Evolutionary conservation across 345 rosid species (phyloP).

Genomic region (Limnanthes douglasii): DNA sequence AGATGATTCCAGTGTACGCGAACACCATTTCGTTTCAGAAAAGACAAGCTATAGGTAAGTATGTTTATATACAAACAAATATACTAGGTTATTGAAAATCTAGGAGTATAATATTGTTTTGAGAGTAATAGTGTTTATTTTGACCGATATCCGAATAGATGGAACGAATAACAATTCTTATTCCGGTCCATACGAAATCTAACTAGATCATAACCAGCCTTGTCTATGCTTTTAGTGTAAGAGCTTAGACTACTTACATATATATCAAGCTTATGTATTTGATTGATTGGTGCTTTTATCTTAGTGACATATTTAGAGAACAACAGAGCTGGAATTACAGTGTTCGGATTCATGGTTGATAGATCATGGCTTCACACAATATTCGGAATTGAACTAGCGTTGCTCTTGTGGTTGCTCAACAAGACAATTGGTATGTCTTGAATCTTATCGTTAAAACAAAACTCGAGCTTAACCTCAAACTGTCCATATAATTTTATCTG

Average conservation of each 20-base stretch:
- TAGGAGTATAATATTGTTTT: not conserved
- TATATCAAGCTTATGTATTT: not conserved
- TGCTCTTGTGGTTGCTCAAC: conserved; percentile 84
- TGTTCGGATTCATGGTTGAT: conserved; percentile 70
- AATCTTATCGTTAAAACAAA: no score
- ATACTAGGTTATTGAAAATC: not conserved
- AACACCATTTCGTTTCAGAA: conserved; percentile 71
- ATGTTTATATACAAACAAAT: not conserved
- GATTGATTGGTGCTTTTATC: not conserved
- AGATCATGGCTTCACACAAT: conserved; percentile 78
- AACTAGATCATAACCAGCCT: not conserved
- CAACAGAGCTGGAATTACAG: conserved; percentile 81
- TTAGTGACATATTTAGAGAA: conserved; percentile 79
- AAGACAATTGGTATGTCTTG: conserved; percentile 61
- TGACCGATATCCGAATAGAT: not conserved
- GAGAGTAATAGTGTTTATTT: not conserved
- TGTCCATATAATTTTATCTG: no score
- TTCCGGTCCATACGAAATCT: not conserved
- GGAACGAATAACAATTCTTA: not conserved
- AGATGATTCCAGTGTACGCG: conserved; percentile 40
- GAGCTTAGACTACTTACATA: no score
- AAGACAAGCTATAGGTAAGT: conserved; percentile 77
- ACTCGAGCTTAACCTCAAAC: no score
- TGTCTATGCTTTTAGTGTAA: no score
- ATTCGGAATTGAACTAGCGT: conserved; percentile 65